Conservation (phyloP, 208 protist genomes). For the Naegleria lovaniensis region DNA sequence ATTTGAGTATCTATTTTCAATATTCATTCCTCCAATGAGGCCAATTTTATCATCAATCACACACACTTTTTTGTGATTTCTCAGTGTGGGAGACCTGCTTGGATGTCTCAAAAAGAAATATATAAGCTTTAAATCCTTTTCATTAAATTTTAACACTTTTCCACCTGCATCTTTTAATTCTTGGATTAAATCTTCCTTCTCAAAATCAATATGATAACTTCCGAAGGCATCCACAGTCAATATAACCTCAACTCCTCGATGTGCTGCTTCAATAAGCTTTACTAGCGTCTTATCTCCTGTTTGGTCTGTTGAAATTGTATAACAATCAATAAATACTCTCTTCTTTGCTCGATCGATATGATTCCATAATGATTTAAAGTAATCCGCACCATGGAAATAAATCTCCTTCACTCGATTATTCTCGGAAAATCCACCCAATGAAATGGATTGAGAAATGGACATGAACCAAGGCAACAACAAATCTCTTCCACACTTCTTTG, state of each 20-base stretch:
- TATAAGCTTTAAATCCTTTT: constrained; percentile 59
- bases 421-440: not conserved
- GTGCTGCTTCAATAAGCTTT: constrained; percentile 56
- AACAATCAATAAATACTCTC: constrained; percentile 76
- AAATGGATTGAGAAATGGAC: not conserved
- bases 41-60: constrained; percentile 66
- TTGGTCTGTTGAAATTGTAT: constrained; percentile 80
- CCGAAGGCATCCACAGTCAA: constrained; percentile 78
- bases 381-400: constrained; percentile 63
- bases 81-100: constrained; percentile 66
- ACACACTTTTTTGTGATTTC: constrained; percentile 81
- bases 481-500: not conserved
- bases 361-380: constrained; percentile 72
- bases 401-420: constrained; percentile 14
- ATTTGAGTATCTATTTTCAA: constrained; percentile 71
- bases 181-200: constrained; percentile 60
- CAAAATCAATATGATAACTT: constrained; percentile 69
- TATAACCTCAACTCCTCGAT: constrained; percentile 63
- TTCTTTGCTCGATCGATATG: constrained; percentile 62
- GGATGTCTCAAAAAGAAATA: constrained; percentile 49
- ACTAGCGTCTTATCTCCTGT: constrained; percentile 62
- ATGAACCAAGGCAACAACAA: not conserved
- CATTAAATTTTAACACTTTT: constrained; percentile 64
- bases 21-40: constrained; percentile 81
- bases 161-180: constrained; percentile 44